Percentiles rank a stretch among this genome's conserved stretches.
phyloP scores from a whole-genome alignment of 805 yeast species.

The Tetrapisispora pingtungensis region DNA sequence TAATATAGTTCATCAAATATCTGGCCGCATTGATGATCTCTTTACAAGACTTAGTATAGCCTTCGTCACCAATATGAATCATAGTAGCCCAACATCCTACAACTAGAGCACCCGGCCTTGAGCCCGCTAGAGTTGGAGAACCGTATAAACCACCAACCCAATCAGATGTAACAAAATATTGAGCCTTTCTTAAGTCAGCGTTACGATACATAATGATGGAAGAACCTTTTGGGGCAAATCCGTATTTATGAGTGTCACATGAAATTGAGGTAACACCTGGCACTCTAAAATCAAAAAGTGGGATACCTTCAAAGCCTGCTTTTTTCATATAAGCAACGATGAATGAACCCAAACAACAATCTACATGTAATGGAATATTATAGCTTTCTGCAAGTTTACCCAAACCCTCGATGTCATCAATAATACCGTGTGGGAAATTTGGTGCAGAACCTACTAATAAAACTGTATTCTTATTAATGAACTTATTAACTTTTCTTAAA shows the following conservation, averaged over 20 bases:
- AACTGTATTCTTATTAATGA: conserved; percentile 72
- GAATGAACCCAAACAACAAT: conserved; percentile 92
- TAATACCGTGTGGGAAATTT: conserved; percentile 92
- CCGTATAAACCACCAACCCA: conserved; percentile 97
- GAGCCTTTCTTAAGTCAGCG: conserved; percentile 57
- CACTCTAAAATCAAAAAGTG: conserved; percentile 70
- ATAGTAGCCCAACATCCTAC: conserved; percentile 98
- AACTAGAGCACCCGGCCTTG: conserved; percentile 92
- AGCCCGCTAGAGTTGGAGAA: conserved; percentile 92
- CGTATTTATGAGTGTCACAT: conserved; percentile 99
- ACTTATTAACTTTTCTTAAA: conserved; percentile 44
- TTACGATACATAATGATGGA: conserved; percentile 84
- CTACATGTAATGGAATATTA: conserved; percentile 86
- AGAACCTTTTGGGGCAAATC: conserved; percentile 96
- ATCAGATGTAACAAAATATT: conserved; percentile 70
- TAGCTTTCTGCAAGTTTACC: conserved; percentile 50
- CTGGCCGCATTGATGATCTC: conserved; percentile 61
- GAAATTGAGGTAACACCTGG: conserved; percentile 95
- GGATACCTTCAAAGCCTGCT: conserved; percentile 39
- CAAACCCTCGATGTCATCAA: conserved; percentile 74
- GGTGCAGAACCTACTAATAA: conserved; percentile 91
- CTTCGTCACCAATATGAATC: conserved; percentile 72
- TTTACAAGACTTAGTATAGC: conserved; percentile 57
- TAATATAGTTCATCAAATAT: conserved; percentile 40
- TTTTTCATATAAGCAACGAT: conserved; percentile 69